Base-by-base conservation (phyloP, 805 yeast genomes). In the Metschnikowia bowlesiae region DNA sequence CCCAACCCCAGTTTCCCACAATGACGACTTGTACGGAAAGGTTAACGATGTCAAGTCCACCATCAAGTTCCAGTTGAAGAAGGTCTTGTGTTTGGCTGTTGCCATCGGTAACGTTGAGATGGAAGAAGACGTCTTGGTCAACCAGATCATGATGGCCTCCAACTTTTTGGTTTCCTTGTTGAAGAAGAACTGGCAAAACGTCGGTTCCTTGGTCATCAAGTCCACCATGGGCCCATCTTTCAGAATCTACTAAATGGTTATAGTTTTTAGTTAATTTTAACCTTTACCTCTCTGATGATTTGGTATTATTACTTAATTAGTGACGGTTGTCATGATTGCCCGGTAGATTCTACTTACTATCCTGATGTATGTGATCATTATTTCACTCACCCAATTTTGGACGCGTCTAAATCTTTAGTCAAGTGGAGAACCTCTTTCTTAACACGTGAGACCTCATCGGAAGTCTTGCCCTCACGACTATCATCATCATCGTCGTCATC, bases 111-210 rank as follows among this genome's bases (percentile, higher is more conserved):
- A 94, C 94, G 97, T 94, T 69, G 99, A 91, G 80, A 94, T 94
- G 99, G 95, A 87, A 71, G 94, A 92, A 83, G 97, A 90, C 68
- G 82, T 83, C 68, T 81, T 94, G 72, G 96, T 87, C 70, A 88
- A 92, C 85, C 99, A 94, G 81, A 89, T 94, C 82, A 84, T 94
- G 89, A 84, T 94, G 94, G 83, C 99, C 66, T 83, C 96, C 66
- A 94, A 94, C 96, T 94, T 94, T 86, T 87, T 94, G 78, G 99
- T 94, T 66, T 94, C 99, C 64, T 82, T 94, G 79, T 85, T 94
- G 78, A 94, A 94, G 96, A 94, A 94, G 92, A 89, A 94, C 96
- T 94, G 99, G 99, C 99, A 94, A 85, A 94, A 94, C 81, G 97
- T 94, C 74, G 99, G 99, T 71, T 94, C 99, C 73, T 82, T 94